Evolutionary conservation across 2,329 filamentous ascomycete species (phyloP).

Genomic region (Colletotrichum agaves): DNA sequence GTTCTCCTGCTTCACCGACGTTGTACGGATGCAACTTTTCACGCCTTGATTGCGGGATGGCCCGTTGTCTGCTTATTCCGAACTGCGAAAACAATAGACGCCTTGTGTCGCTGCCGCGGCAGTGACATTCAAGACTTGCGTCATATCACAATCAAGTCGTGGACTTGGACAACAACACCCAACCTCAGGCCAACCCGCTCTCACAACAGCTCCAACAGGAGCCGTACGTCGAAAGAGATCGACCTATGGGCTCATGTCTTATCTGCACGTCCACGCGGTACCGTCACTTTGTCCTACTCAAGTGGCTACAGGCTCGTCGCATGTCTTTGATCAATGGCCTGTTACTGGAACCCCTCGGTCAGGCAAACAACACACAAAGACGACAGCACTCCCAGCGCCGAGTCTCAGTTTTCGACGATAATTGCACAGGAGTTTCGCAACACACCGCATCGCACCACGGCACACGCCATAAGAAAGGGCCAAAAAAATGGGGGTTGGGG

Average conservation of each 20-base stretch:
- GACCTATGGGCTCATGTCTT: slow-evolving; percentile 9
- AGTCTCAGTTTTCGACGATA: not conserved
- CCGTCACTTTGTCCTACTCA: slow-evolving; percentile 7
- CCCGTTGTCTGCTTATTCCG: slow-evolving; percentile 26
- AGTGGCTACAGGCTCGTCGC: slow-evolving; percentile 8
- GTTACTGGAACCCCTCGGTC: not conserved
- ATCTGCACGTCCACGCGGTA: slow-evolving; percentile 13
- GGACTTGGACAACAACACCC: not conserved
- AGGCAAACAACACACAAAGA: slow-evolving; percentile 2
- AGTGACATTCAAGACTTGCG: not conserved
- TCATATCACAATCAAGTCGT: slow-evolving; percentile 20
- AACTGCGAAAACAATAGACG: slow-evolving; percentile 7
- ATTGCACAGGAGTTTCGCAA: not conserved
- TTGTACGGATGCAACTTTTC: slow-evolving; percentile 14
- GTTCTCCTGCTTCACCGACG: slow-evolving; percentile 4
- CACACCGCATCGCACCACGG: not conserved
- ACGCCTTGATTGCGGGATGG: slow-evolving; percentile 27
- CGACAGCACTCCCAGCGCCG: not conserved
- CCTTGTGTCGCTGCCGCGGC: slow-evolving; percentile 1
- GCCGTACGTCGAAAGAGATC: slow-evolving; percentile 4
- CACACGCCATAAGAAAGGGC: not conserved
- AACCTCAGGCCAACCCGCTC: not conserved
- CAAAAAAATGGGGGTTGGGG: no score
- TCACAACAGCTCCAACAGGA: slow-evolving; percentile 3
- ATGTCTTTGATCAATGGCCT: slow-evolving; percentile 17